Conservation (phyloP, 225 moss, liverwort and hornwort species). For the Takakia lepidozioides region DNA sequence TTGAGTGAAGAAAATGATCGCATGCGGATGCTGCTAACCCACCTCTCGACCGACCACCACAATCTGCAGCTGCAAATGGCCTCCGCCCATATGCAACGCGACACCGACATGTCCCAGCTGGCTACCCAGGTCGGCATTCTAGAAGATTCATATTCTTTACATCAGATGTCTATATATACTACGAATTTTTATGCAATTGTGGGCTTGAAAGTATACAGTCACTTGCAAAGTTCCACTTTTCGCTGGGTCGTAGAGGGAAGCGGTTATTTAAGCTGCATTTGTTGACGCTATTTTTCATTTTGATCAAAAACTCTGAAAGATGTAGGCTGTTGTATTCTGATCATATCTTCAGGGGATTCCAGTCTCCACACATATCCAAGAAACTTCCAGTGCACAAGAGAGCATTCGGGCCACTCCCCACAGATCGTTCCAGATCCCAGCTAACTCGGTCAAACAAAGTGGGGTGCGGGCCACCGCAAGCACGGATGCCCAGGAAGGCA, state of each 20-base stretch:
- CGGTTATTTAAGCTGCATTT: too few species aligned
- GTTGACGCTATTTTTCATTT: too few species aligned
- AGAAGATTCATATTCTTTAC: not conserved
- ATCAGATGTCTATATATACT: too few species aligned
- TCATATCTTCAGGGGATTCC: constrained; percentile 1
- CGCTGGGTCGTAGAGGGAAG: too few species aligned
- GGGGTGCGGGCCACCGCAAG: not conserved
- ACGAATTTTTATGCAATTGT: too few species aligned
- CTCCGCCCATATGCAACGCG: constrained; percentile 35
- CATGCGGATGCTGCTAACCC: constrained; percentile 33
- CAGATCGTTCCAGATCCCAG: constrained; percentile 13
- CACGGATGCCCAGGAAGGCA: too few species aligned
- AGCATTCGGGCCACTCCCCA: constrained; percentile 19
- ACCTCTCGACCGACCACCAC: constrained; percentile 38
- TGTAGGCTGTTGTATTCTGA: too few species aligned
- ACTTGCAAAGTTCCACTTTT: too few species aligned
- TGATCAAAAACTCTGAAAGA: too few species aligned
- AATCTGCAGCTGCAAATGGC: constrained; percentile 45
- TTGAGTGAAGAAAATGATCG: constrained; percentile 30
- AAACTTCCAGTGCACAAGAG: not conserved
- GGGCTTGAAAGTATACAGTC: too few species aligned
- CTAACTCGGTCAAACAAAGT: constrained; percentile 1
- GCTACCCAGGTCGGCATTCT: constrained; percentile 2
- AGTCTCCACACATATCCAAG: not conserved
- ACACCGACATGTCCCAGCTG: constrained; percentile 23